phyloP scores from a whole-genome alignment of 2,329 filamentous ascomycete species.

The Myriosclerotinia scirpicola region DNA sequence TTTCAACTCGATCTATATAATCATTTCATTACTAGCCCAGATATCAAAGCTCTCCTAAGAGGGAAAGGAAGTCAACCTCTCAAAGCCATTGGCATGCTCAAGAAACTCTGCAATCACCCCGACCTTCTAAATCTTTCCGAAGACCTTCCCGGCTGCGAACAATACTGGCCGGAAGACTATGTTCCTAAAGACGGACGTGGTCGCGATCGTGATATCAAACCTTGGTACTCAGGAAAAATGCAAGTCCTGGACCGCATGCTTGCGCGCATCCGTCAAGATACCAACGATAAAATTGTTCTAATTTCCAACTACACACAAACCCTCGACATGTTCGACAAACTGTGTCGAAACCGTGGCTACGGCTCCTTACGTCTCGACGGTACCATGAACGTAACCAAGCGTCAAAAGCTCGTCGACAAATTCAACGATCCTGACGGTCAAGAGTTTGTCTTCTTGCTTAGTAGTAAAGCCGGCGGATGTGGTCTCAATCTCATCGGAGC shows the following conservation, averaged over 20 bases:
- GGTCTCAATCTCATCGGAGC: conserved; percentile 94
- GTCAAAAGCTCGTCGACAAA: conserved; percentile 93
- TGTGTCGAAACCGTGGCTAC: conserved; percentile 83
- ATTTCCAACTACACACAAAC: conserved; percentile 99
- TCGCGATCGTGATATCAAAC: conserved; percentile 85
- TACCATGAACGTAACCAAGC: conserved; percentile 96
- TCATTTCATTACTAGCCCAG: conserved; percentile 92
- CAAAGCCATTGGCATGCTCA: conserved; percentile 94
- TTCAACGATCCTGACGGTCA: conserved; percentile 91
- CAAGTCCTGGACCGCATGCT: conserved; percentile 97
- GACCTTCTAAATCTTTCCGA: conserved; percentile 81
- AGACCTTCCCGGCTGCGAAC: conserved; percentile 85
- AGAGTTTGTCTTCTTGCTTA: conserved; percentile 95
- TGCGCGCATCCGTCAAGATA: conserved; percentile 89
- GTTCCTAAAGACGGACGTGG: conserved; percentile 84
- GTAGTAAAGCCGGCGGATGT: conserved; percentile 94
- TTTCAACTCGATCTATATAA: conserved; percentile 96
- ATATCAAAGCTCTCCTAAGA: conserved; percentile 86
- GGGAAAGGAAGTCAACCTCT: conserved; percentile 95
- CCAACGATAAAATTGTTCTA: conserved; percentile 97
- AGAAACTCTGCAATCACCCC: conserved; percentile 98
- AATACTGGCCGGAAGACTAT: conserved; percentile 80
- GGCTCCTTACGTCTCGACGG: conserved; percentile 88
- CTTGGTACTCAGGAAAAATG: conserved; percentile 99
- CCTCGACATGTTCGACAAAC: conserved; percentile 86